Percentiles rank a stretch among this genome's conserved stretches.
Evolutionary conservation across 345 rosid species (phyloP).

Genomic region (Tarenaya hassleriana): DNA sequence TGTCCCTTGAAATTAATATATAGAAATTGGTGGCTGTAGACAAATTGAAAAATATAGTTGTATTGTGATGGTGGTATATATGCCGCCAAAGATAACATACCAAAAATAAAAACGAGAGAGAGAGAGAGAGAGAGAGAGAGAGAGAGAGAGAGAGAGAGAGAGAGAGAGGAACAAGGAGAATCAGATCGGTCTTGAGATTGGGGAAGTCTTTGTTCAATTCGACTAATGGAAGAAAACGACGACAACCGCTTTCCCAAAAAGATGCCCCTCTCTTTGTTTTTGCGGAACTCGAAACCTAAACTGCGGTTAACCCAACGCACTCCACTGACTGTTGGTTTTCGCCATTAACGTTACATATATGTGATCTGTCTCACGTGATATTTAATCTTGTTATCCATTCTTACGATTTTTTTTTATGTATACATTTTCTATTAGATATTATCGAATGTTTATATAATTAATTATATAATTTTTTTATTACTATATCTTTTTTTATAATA

Average conservation of each 20-base stretch:
- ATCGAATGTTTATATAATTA: too few species aligned
- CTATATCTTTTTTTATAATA: too few species aligned
- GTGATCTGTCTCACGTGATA: conserved; percentile 30
- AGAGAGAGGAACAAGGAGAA: conserved; percentile 45
- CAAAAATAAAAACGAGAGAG: conserved; percentile 8
- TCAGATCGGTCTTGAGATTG: conserved; percentile 80
- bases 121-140: conserved; percentile 23
- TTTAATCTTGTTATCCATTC: not conserved
- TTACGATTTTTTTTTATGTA: not conserved
- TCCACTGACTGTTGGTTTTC: conserved; percentile 24
- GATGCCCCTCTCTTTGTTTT: conserved; percentile 43
- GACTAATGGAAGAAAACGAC: too few species aligned
- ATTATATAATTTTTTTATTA: too few species aligned
- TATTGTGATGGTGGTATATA: too few species aligned
- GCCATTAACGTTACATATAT: conserved; percentile 23
- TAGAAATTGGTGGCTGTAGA: too few species aligned
- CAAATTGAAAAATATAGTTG: not conserved
- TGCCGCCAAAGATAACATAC: conserved; percentile 30
- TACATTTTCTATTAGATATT: too few species aligned
- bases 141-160: conserved; percentile 35
- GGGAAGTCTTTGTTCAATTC: conserved; percentile 41
- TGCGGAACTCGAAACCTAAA: conserved; percentile 37
- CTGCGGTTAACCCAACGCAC: conserved; percentile 46
- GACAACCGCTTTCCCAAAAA: conserved; percentile 85
- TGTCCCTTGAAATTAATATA: too few species aligned